Evolutionary conservation across 352 stramenopile species (phyloP), one percentile per base, ranked within the genome.

Genomic region (Globisporangium paddicum): DNA sequence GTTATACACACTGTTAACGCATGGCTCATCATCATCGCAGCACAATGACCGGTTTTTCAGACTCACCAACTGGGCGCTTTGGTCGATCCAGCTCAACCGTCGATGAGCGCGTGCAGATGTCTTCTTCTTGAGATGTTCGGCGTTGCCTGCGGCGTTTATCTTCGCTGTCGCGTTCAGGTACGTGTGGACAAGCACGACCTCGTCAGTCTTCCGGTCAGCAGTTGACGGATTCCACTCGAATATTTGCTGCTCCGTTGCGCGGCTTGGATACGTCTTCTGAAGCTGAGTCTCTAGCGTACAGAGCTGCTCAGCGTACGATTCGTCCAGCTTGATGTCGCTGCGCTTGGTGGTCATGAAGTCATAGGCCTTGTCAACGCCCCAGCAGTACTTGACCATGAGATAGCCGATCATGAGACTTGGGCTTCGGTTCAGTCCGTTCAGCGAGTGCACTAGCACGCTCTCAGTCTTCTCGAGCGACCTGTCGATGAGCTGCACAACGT

Each of bases 321-420:
- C 73, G 61, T 90, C 79, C 32, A 86, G 71, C 41, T 90, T 91
- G 66, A 97, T 83, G 65, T 98, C 91, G 1, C 73, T 55, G 13
- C 89, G 81, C 68, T 98, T 97, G 50, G 70, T 86, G 58, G 82
- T 73, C 26, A 98, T 68, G 67, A 92, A 98, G 45, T 96, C 89
- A 61, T 96, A 89, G 5, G 83, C 79, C 71, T 98, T 98, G 66
- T 97, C 89, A 30, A 97, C 70, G 0, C 89, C 86, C 92, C 92
- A 98, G 51, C 86, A 87, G 67, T 97, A 97, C 63, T 87, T 96
- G 44, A 89, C 78, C 90, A 98, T 97, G 19, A 97, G 68, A 63
- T 97, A 98, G 41, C 77, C 84, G 42, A 96, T 77, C 67, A 96
- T 87, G 28, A 95, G 74, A 40, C 86, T 86, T 35, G 86, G 86